Percentiles rank a stretch among this genome's conserved stretches.
Conservation (phyloP, 805 yeast species). For the Hanseniaspora lachancei region DNA sequence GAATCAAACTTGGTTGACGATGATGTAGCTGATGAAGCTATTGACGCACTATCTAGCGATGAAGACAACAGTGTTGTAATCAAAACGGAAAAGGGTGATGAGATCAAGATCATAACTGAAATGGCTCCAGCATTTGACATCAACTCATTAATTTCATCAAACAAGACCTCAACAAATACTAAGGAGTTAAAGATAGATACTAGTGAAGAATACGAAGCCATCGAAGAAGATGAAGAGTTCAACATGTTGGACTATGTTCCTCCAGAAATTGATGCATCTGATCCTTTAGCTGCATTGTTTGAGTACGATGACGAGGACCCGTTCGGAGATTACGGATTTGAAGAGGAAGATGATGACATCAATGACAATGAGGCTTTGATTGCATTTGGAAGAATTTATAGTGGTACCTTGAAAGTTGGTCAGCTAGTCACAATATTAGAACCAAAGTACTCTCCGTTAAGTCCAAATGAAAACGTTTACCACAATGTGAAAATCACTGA, state of each 20-base stretch:
- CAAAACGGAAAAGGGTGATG: slow-evolving; percentile 6
- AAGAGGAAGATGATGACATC: slow-evolving; percentile 33
- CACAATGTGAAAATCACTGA: slow-evolving; percentile 50
- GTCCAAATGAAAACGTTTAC: slow-evolving; percentile 40
- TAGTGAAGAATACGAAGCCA: slow-evolving; percentile 15
- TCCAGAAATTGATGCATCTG: slow-evolving; percentile 28
- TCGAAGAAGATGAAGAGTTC: slow-evolving; percentile 20
- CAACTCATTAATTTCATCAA: slow-evolving; percentile 13
- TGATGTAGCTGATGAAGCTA: not conserved
- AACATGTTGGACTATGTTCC: slow-evolving; percentile 22
- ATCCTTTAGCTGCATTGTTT: slow-evolving; percentile 28
- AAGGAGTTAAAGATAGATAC: slow-evolving; percentile 14
- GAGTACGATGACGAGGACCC: slow-evolving; percentile 46
- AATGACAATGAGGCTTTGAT: slow-evolving; percentile 50
- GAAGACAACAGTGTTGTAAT: not conserved
- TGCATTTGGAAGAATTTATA: slow-evolving; percentile 79
- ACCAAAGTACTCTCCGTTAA: slow-evolving; percentile 69
- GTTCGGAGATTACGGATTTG: slow-evolving; percentile 33
- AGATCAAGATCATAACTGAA: slow-evolving; percentile 19
- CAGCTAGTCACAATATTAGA: slow-evolving; percentile 65
- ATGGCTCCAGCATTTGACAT: slow-evolving; percentile 21
- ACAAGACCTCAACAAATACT: slow-evolving; percentile 17
- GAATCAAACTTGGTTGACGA: not conserved
- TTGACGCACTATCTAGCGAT: not conserved
- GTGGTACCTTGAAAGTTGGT: slow-evolving; percentile 70